phyloP scores from a whole-genome alignment of 2,329 filamentous ascomycete species.

The Colletotrichum melonis region DNA sequence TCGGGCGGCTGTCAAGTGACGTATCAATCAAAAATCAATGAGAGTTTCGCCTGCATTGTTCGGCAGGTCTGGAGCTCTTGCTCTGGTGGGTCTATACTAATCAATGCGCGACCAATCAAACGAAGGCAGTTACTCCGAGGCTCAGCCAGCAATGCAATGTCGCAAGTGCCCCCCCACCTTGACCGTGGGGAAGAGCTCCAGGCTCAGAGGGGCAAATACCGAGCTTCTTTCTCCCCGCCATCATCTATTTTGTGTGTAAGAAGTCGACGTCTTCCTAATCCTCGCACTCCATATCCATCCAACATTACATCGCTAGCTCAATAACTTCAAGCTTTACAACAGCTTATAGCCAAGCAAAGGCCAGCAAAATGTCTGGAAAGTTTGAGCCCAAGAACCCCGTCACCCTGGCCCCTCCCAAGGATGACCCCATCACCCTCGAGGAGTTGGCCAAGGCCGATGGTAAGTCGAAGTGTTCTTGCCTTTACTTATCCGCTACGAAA shows the following conservation, averaged over 20 bases:
- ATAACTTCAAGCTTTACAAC: neutral
- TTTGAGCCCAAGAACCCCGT: constrained; percentile 86
- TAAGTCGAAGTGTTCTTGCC: constrained; percentile 55
- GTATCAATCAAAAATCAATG: constrained; percentile 18
- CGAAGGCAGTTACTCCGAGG: constrained; percentile 11
- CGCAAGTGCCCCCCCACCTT: constrained; percentile 9
- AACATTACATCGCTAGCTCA: neutral
- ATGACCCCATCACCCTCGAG: constrained; percentile 85
- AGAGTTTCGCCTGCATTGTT: neutral
- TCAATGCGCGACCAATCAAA: constrained; percentile 19
- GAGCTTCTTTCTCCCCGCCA: constrained; percentile 28
- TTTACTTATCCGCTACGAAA: neutral
- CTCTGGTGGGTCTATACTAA: constrained; percentile 9
- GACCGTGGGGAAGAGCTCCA: constrained; percentile 32
- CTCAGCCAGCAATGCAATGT: constrained; percentile 4
- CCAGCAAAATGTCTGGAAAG: constrained; percentile 65
- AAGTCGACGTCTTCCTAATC: neutral
- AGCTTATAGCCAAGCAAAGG: constrained; percentile 16
- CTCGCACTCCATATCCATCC: neutral
- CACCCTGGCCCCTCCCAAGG: constrained; percentile 83
- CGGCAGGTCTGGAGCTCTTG: constrained; percentile 20
- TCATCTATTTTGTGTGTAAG: constrained; percentile 6
- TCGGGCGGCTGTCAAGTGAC: constrained; percentile 7
- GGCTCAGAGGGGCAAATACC: constrained; percentile 30
- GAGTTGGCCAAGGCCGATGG: constrained; percentile 86